Conservation (phyloP, 164 flowering plant genomes). For the Euptelea pleiosperma region DNA sequence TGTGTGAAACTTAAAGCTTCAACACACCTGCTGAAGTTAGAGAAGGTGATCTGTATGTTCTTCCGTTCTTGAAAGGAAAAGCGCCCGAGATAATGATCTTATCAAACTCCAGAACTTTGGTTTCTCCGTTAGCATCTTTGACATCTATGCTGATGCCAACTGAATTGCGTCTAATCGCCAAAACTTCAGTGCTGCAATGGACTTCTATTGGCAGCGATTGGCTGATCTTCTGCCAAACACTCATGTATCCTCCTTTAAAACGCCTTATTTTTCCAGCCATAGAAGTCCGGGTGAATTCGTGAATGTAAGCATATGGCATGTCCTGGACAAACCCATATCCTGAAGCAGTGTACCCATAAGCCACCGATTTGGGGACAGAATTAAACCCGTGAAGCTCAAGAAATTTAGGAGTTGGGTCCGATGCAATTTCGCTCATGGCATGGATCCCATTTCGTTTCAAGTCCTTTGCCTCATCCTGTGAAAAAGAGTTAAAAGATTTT, state of each 20-base stretch:
- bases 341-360: conserved; percentile 80
- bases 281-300: conserved; percentile 74
- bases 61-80: conserved; percentile 54
- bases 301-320: conserved; percentile 85
- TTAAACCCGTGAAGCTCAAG: conserved; percentile 50
- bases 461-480: conserved; percentile 55
- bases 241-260: conserved; percentile 63
- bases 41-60: conserved; percentile 48
- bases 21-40: conserved; percentile 27
- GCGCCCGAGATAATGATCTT: conserved; percentile 66
- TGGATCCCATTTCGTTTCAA: conserved; percentile 58
- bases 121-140: conserved; percentile 28
- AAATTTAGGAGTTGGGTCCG: conserved; percentile 53
- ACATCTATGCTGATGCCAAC: conserved; percentile 32
- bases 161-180: conserved; percentile 36
- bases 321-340: conserved; percentile 83
- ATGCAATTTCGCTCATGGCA: conserved; percentile 59
- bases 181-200: conserved; percentile 58
- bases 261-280: conserved; percentile 84
- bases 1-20: not conserved
- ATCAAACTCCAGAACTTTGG: conserved; percentile 46
- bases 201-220: conserved; percentile 44
- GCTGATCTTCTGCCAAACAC: conserved; percentile 58
- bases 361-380: conserved; percentile 69
- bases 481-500: conserved; percentile 4